Conservation (phyloP, 2,329 filamentous ascomycete genomes). For the Fusarium verticillioides region DNA sequence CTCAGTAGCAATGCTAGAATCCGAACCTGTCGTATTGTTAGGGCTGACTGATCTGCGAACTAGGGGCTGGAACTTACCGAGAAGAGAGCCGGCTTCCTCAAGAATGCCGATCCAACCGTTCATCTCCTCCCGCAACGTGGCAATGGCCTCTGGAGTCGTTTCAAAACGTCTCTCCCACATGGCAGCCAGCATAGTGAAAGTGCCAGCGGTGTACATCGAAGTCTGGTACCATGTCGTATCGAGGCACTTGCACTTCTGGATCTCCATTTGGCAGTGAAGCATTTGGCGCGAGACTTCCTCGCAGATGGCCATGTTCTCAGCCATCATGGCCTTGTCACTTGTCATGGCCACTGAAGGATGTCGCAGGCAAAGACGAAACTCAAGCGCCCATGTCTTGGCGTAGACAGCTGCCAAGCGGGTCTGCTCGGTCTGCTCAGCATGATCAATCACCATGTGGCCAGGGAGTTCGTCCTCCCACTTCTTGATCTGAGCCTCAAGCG, state of each 20-base stretch:
- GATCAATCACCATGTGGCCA: conserved; percentile 63
- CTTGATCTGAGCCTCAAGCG: conserved; percentile 72
- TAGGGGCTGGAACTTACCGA: conserved; percentile 63
- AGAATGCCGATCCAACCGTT: conserved; percentile 75
- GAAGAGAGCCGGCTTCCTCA: conserved; percentile 71
- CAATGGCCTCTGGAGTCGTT: conserved; percentile 68
- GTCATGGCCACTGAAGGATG: conserved; percentile 71
- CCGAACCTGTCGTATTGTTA: conserved; percentile 53
- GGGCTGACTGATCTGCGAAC: conserved; percentile 1
- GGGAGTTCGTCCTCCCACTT: conserved; percentile 74
- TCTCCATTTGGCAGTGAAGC: conserved; percentile 66
- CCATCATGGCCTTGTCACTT: conserved; percentile 64
- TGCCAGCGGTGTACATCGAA: conserved; percentile 76
- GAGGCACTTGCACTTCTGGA: conserved; percentile 73
- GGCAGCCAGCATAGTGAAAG: conserved; percentile 77
- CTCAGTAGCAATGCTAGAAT: conserved; percentile 56
- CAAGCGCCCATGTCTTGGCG: conserved; percentile 63
- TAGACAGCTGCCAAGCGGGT: conserved; percentile 65
- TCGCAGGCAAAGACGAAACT: conserved; percentile 69
- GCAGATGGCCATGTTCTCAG: conserved; percentile 73
- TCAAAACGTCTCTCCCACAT: conserved; percentile 74
- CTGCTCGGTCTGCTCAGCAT: conserved; percentile 52
- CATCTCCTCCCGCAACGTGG: conserved; percentile 74
- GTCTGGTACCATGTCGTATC: conserved; percentile 84
- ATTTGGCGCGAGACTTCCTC: conserved; percentile 73